Conservation (phyloP, 2,329 filamentous ascomycete genomes). For the Nannizzia gypsea region DNA sequence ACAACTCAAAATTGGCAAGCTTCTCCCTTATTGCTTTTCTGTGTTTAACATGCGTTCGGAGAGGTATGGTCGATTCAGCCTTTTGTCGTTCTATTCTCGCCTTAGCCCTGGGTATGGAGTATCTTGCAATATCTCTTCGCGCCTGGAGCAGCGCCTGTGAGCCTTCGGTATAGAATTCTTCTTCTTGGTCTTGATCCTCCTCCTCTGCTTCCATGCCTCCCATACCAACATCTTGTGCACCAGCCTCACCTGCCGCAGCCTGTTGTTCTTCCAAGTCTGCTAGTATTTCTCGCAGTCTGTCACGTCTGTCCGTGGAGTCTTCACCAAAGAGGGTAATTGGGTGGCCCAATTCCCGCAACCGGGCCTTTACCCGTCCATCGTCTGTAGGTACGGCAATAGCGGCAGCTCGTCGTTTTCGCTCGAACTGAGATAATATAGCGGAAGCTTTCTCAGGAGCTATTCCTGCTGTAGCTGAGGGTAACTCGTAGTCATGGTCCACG, state of each 20-base stretch:
- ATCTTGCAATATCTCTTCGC: constrained; percentile 66
- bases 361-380: constrained; percentile 70
- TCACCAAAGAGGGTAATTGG: constrained; percentile 93
- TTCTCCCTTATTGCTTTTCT: constrained; percentile 79
- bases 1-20: constrained; percentile 72
- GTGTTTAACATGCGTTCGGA: constrained; percentile 85
- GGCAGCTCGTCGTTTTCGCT: constrained; percentile 78
- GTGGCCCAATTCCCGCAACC: constrained; percentile 76
- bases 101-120: constrained; percentile 72
- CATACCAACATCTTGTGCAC: constrained; percentile 48
- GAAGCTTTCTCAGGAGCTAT: constrained; percentile 71
- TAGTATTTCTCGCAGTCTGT: constrained; percentile 71
- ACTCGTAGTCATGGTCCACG: constrained; percentile 72
- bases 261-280: constrained; percentile 57
- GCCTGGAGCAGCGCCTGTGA: constrained; percentile 61
- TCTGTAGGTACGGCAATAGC: constrained; percentile 89
- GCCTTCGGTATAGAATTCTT: constrained; percentile 92
- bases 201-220: constrained; percentile 41
- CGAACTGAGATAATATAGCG: constrained; percentile 75
- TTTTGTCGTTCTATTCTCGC: constrained; percentile 65
- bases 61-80: constrained; percentile 66
- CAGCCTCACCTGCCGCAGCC: constrained; percentile 33
- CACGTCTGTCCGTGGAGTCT: constrained; percentile 70
- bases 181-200: constrained; percentile 62
- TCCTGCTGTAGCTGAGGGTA: constrained; percentile 53